These are phyloP conservation scores for Babesia bigemina DNA, from an alignment of 169 alveolate species.

Conservation along the genomic window DNA sequence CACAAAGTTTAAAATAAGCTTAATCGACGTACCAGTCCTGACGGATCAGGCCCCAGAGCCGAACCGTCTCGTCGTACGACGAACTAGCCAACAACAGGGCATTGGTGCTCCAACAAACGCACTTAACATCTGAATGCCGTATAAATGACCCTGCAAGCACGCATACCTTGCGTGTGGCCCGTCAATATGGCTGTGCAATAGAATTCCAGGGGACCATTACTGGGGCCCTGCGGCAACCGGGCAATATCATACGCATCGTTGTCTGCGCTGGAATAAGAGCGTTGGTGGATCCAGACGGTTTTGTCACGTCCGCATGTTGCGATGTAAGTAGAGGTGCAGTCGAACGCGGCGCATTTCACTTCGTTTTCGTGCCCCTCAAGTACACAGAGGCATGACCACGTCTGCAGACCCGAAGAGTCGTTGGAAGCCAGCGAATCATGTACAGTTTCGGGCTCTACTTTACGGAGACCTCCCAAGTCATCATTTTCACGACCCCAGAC, in stretches of 20 bases:
- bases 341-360: conserved; percentile 76
- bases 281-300: conserved; percentile 76
- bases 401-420: background rate
- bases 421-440: background rate
- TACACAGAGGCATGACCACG: conserved; percentile 65
- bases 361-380: conserved; percentile 81
- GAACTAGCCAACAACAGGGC: conserved; percentile 71
- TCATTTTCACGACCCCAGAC: conserved; percentile 58
- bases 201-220: conserved; percentile 21
- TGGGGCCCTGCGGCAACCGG: conserved; percentile 5
- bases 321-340: conserved; percentile 66
- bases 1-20: background rate
- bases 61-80: conserved; percentile 75
- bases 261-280: background rate
- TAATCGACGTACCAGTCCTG: conserved; percentile 66
- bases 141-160: background rate
- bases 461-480: conserved; percentile 58
- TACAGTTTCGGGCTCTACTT: background rate
- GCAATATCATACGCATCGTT: conserved; percentile 26
- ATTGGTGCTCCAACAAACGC: conserved; percentile 65
- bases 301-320: conserved; percentile 81
- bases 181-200: conserved; percentile 65
- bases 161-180: conserved; percentile 66
- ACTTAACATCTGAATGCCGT: conserved; percentile 50
- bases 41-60: conserved; percentile 71